These are phyloP conservation scores for Hysterangium stoloniferum DNA, from an alignment of 768 basidiomycete species.

Conservation along the genomic window DNA sequence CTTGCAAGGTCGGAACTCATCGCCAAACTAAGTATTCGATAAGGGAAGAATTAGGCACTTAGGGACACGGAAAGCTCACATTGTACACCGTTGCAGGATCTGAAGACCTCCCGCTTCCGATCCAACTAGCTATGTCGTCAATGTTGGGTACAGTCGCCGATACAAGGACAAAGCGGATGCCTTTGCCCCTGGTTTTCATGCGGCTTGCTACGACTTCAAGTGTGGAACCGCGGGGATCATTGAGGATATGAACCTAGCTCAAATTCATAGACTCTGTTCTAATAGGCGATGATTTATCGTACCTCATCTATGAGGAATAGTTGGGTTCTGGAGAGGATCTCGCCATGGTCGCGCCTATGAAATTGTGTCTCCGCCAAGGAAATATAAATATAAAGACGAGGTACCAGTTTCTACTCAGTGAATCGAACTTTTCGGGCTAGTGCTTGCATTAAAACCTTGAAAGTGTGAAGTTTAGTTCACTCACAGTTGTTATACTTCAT, in stretches of 20 bases:
- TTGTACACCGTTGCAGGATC: constrained; percentile 58
- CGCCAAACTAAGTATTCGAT: constrained; percentile 61
- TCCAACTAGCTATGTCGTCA: constrained; percentile 83
- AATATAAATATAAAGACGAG: constrained; percentile 9
- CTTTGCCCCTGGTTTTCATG: constrained; percentile 70
- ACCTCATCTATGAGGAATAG: constrained; percentile 93
- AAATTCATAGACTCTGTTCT: background rate
- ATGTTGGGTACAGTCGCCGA: constrained; percentile 95
- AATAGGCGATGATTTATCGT: constrained; percentile 10
- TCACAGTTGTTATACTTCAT: constrained; percentile 69
- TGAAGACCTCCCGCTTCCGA: constrained; percentile 40
- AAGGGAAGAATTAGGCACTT: background rate
- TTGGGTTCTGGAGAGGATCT: constrained; percentile 60
- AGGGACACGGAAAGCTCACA: constrained; percentile 39
- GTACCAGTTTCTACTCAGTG: constrained; percentile 81
- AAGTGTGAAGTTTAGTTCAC: constrained; percentile 13
- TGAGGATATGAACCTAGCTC: constrained; percentile 80
- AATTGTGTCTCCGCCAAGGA: background rate
- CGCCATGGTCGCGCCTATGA: constrained; percentile 55
- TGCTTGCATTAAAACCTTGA: background rate
- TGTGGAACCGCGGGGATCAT: constrained; percentile 84
- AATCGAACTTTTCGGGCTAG: constrained; percentile 97
- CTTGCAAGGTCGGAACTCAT: constrained; percentile 84
- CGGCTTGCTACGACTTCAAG: constrained; percentile 92
- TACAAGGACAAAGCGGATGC: constrained; percentile 78